Conservation (phyloP, 345 rosid genomes). For the Garcia nutans region DNA sequence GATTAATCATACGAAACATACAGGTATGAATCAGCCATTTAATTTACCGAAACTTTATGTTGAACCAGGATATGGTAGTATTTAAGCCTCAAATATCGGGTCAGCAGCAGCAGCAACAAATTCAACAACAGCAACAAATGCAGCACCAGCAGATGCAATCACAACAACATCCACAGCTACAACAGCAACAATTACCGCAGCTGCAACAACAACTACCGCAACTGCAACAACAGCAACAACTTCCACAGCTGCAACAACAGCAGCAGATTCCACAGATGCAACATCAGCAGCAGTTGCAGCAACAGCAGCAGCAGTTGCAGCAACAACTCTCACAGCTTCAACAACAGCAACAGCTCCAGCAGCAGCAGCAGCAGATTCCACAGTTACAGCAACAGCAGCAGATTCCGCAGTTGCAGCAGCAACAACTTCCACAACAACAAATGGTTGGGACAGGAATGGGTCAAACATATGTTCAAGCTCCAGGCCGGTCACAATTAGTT, state of each 20-base stretch:
- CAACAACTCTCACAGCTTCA: conserved; percentile 22
- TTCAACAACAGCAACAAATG: conserved; percentile 25
- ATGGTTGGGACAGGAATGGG: conserved; percentile 75
- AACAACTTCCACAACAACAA: conserved; percentile 52
- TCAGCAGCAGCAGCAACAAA: conserved; percentile 47
- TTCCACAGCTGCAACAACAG: conserved; percentile 28
- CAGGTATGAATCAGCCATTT: not conserved
- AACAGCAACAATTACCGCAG: conserved; percentile 42
- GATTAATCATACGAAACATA: not conserved
- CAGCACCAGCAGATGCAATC: conserved; percentile 32
- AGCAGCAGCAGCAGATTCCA: conserved; percentile 17
- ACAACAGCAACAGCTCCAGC: conserved; percentile 26
- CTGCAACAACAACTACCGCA: conserved; percentile 28
- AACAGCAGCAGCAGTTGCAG: conserved; percentile 10
- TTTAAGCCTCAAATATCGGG: conserved; percentile 84
- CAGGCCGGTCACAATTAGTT: conserved; percentile 55
- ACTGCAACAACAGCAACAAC: conserved; percentile 22
- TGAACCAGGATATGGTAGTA: conserved; percentile 86
- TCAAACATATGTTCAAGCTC: conserved; percentile 71
- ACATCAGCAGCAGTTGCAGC: conserved; percentile 15
- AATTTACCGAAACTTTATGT: not conserved
- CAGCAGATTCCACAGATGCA: conserved; percentile 9
- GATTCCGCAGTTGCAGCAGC: conserved; percentile 15
- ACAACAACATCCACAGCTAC: conserved; percentile 32
- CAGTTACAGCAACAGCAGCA: conserved; percentile 40